Conservation (phyloP, 257 asterid species). For the Osmanthus fragrans region DNA sequence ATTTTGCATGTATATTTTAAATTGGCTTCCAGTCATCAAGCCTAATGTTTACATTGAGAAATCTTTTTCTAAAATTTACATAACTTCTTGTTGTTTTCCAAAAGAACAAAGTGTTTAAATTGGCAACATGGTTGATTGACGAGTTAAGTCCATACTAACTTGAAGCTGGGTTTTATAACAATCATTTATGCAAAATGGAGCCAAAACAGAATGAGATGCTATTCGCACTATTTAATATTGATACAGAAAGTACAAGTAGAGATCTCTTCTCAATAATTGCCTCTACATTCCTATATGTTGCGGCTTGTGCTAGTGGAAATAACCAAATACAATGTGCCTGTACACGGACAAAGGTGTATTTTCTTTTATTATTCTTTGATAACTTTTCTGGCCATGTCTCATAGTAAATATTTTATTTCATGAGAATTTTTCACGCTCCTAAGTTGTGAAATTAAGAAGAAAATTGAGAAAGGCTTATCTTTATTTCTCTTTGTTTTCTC, state of each 20-base stretch:
- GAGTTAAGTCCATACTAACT: neutral
- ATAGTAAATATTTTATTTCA: neutral
- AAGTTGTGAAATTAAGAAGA: neutral
- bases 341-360: neutral
- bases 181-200: neutral
- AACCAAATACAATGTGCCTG: neutral
- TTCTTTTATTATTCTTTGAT: neutral
- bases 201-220: neutral
- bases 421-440: too few species aligned
- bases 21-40: neutral
- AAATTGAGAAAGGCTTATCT: neutral
- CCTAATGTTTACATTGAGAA: neutral
- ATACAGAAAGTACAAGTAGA: neutral
- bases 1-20: neutral
- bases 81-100: neutral
- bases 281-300: neutral
- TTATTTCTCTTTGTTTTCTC: neutral
- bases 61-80: neutral
- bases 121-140: neutral
- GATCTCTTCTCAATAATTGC: neutral
- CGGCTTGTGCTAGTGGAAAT: constrained; percentile 4
- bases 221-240: neutral
- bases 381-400: neutral
- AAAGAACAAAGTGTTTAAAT: neutral
- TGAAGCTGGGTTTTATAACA: constrained; percentile 1